Percentiles rank a stretch among this genome's conserved stretches.
Conservation (phyloP, 495 filamentous ascomycete genomes). For the Trichoderma gamsii region DNA sequence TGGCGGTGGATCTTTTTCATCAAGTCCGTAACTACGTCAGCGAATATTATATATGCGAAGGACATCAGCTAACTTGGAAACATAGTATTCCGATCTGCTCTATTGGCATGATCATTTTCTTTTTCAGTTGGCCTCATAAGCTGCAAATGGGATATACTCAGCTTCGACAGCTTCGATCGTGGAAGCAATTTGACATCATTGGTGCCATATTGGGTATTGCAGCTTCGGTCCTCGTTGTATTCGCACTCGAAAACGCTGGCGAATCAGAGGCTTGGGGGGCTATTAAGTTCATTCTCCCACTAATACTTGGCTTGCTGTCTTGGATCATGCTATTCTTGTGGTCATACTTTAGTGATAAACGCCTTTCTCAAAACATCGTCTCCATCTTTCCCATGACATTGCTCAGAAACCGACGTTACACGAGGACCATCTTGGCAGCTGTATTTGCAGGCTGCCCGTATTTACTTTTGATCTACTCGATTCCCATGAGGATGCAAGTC, state of each 20-base stretch:
- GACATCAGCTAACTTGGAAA: not conserved
- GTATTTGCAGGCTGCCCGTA: slow-evolving; percentile 51
- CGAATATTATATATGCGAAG: not conserved
- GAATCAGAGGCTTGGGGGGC: slow-evolving; percentile 33
- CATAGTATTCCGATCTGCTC: slow-evolving; percentile 43
- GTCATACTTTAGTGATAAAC: slow-evolving; percentile 30
- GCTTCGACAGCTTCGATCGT: slow-evolving; percentile 30
- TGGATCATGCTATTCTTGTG: slow-evolving; percentile 40
- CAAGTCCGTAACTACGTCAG: slow-evolving; percentile 35
- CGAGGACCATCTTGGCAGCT: slow-evolving; percentile 38
- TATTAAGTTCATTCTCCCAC: slow-evolving; percentile 39
- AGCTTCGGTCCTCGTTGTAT: slow-evolving; percentile 51
- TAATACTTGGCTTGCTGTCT: slow-evolving; percentile 35
- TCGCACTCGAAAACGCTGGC: slow-evolving; percentile 52
- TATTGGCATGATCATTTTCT: slow-evolving; percentile 41
- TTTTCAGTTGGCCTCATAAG: slow-evolving; percentile 39
- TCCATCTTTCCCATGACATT: slow-evolving; percentile 39
- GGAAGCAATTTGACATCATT: slow-evolving; percentile 48
- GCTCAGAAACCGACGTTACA: slow-evolving; percentile 35
- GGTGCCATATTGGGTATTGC: slow-evolving; percentile 51
- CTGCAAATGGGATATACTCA: slow-evolving; percentile 29
- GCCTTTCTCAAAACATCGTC: slow-evolving; percentile 28
- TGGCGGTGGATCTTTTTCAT: slow-evolving; percentile 72
- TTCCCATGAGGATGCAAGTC: slow-evolving; percentile 54
- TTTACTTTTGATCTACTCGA: slow-evolving; percentile 47